These are phyloP conservation scores for Psilocybe mexicana DNA, from an alignment of 1,284 basidiomycete species.

Conservation along the genomic window DNA sequence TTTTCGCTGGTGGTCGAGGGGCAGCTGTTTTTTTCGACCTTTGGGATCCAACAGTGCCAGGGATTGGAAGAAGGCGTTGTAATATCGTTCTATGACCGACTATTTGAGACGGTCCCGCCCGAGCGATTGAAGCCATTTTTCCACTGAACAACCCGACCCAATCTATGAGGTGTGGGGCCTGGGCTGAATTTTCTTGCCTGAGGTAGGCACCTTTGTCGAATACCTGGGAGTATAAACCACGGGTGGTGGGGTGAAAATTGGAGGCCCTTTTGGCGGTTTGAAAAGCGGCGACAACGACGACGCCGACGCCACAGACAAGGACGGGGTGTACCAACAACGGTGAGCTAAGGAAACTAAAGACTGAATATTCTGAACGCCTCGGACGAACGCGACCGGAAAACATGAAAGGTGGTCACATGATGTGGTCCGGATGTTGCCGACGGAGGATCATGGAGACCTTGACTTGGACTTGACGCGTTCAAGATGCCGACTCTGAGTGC, in stretches of 20 bases:
- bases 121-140: constrained; percentile 10
- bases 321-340: neutral
- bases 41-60: constrained; percentile 5
- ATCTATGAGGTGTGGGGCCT: too few relatives aligned
- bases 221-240: neutral
- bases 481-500: too few relatives aligned
- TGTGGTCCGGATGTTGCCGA: neutral
- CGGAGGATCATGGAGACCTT: too few relatives aligned
- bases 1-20: constrained; percentile 6
- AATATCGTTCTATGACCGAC: constrained; percentile 5
- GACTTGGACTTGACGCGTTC: too few relatives aligned
- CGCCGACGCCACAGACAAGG: neutral
- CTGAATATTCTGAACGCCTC: neutral
- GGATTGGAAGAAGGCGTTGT: constrained; percentile 8
- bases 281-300: neutral
- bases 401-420: neutral
- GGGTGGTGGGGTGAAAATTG: too few relatives aligned
- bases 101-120: constrained; percentile 19
- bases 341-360: too few relatives aligned
- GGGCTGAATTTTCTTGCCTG: neutral
- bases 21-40: constrained; percentile 8
- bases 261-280: neutral
- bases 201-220: neutral
- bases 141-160: neutral
- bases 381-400: neutral